These are phyloP conservation scores for Calonectria multiphialidica DNA, from an alignment of 2,329 filamentous ascomycete genomes.

Conservation along the genomic window DNA sequence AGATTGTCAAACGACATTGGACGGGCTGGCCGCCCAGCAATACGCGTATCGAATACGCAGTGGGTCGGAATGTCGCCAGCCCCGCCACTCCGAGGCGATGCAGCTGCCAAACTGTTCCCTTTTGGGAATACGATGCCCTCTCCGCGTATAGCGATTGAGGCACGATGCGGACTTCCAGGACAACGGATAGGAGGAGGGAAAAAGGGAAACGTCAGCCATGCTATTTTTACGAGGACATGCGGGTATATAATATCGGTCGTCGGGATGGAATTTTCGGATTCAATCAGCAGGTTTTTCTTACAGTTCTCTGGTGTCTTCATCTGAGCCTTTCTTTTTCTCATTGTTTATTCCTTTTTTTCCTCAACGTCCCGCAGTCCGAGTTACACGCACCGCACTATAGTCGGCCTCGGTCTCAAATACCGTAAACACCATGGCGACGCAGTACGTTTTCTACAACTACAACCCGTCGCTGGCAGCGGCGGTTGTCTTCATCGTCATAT, in stretches of 20 bases:
- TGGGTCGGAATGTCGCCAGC: background rate
- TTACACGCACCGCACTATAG: background rate
- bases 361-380: background rate
- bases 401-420: background rate
- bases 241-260: slow-evolving; percentile 13
- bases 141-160: slow-evolving; percentile 16
- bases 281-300: background rate
- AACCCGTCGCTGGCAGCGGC: slow-evolving; percentile 58
- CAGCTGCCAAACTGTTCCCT: background rate
- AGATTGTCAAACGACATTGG: background rate
- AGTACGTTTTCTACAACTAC: slow-evolving; percentile 58
- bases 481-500: slow-evolving; percentile 55
- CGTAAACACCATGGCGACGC: slow-evolving; percentile 25
- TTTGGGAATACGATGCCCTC: slow-evolving; percentile 1
- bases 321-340: background rate
- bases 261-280: background rate
- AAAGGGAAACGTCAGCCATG: slow-evolving; percentile 3
- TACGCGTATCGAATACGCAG: slow-evolving; percentile 11
- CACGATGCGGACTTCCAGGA: background rate
- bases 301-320: background rate
- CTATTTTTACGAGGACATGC: background rate
- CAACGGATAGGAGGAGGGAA: background rate
- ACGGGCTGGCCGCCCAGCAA: background rate
- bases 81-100: background rate
- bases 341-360: background rate